Base-by-base conservation (phyloP, 179 eudicot species). In the Gypsophila paniculata region DNA sequence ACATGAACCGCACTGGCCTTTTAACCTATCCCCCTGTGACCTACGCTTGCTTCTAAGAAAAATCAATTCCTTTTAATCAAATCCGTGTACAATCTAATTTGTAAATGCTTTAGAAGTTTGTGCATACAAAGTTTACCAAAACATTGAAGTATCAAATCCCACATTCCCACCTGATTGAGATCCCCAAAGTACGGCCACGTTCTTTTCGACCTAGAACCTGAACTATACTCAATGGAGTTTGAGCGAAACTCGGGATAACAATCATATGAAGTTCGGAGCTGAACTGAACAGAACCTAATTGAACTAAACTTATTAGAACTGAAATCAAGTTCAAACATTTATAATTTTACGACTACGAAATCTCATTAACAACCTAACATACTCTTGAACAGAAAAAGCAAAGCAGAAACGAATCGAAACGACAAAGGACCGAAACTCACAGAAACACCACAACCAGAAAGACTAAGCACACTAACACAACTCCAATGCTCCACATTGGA, bases 371-470 rank as follows among this genome's bases (percentile, higher is more conserved):
- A 29, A n/a, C 65, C 13, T 46, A 42, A 29, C 34, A 60, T 60
- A 26, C 21, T 2, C n/a, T 51, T n/a, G n/a, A 54, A 54, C 59
- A 1, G 23, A n/a, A 54, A n/a, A n/a, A n/a, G n/a, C n/a, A n/a
- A n/a, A n/a, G n/a, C n/a, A n/a, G n/a, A n/a, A 14, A 55, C 51
- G 26, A 15, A 60, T 58, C 9, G 32, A 49, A 17, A 23, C 15
- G 4, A 0, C 15, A 26, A 13, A 22, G 5, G 12, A 25, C 14
- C 46, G 9, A 53, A 49, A 85, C 97, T 91, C 72, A 94, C 99
- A 71, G 86, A 73, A 59, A 94, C 82, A n/a, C 95, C 97, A 82
- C 90, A 87, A 67, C 89, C 85, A 81, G 81, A 85, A 7, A 94
- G 85, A 78, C 80, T 85, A 63, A 94, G 82, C 57, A 79, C 79